A percentile compares a stretch with the other conserved stretches of the same genome.
phyloP scores from a whole-genome alignment of 495 filamentous ascomycete genomes.

The Podospora bellae-mahoneyi region DNA sequence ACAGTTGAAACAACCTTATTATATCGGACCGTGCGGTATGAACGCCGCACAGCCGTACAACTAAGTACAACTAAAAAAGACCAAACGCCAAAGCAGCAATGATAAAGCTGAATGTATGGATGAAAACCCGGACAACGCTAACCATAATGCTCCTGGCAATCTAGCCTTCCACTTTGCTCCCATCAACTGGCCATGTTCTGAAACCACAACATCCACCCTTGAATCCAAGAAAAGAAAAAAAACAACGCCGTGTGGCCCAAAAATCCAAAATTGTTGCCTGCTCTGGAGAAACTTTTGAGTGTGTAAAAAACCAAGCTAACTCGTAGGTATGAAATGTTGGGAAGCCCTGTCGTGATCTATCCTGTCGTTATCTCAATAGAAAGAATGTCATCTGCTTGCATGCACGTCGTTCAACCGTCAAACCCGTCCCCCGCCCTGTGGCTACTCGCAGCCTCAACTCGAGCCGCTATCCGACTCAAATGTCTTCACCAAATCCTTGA shows the following conservation, averaged over 20 bases:
- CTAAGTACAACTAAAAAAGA: neutral
- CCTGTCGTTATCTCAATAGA: neutral
- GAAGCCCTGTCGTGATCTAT: neutral
- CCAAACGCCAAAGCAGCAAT: neutral
- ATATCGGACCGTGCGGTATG: neutral
- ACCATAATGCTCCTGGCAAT: neutral
- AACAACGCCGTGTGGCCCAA: neutral
- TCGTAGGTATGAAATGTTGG: neutral
- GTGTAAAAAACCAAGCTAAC: neutral
- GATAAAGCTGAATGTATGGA: neutral
- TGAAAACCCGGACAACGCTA: neutral
- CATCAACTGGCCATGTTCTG: neutral
- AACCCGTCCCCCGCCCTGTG: neutral
- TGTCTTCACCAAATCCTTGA: constrained; percentile 19
- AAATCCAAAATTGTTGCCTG: neutral
- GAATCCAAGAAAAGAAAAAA: neutral
- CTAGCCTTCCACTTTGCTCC: neutral
- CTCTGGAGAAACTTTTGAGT: neutral
- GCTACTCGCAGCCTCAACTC: neutral
- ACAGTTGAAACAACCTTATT: neutral
- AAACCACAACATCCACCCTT: neutral
- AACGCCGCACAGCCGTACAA: neutral
- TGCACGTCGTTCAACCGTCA: neutral
- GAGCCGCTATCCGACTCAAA: constrained; percentile 16
- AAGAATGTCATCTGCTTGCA: neutral